phyloP scores from a whole-genome alignment of 2,329 filamentous ascomycete species.

The Aschersonia sp. region DNA sequence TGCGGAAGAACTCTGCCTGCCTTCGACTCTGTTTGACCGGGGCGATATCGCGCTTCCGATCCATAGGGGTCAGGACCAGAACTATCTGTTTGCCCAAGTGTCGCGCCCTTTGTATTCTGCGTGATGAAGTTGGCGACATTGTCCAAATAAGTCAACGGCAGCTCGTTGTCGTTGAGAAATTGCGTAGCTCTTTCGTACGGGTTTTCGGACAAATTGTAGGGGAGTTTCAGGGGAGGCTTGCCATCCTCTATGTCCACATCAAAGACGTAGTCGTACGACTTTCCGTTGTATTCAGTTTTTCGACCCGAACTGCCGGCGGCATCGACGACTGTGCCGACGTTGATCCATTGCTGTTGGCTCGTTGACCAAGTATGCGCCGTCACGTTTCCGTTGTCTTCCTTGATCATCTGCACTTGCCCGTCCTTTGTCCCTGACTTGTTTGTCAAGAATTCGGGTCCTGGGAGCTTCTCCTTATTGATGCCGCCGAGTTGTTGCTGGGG shows the following conservation, averaged over 20 bases:
- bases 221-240: conserved; percentile 82
- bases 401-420: conserved; percentile 87
- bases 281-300: conserved; percentile 62
- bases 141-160: conserved; percentile 77
- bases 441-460: conserved; percentile 73
- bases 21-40: conserved; percentile 33
- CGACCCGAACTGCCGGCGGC: conserved; percentile 69
- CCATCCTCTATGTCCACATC: conserved; percentile 94
- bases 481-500: conserved; percentile 71
- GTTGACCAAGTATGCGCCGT: conserved; percentile 81
- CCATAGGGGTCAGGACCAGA: conserved; percentile 59
- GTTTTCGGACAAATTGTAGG: conserved; percentile 84
- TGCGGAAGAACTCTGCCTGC: conserved; percentile 58
- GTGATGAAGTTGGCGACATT: conserved; percentile 88
- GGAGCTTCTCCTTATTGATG: conserved; percentile 84
- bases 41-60: conserved; percentile 63
- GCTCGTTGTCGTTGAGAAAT: conserved; percentile 78
- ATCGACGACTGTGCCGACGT: conserved; percentile 89
- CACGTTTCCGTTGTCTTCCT: conserved; percentile 64
- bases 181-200: conserved; percentile 84
- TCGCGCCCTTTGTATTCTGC: conserved; percentile 76
- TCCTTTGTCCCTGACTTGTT: conserved; percentile 84
- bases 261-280: conserved; percentile 93
- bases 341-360: conserved; percentile 59
- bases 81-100: conserved; percentile 48